A percentile compares a stretch with the other conserved stretches of the same genome.
Evolutionary conservation across 306 rosid species (phyloP).

Genomic region (Cicer cuneatum): DNA sequence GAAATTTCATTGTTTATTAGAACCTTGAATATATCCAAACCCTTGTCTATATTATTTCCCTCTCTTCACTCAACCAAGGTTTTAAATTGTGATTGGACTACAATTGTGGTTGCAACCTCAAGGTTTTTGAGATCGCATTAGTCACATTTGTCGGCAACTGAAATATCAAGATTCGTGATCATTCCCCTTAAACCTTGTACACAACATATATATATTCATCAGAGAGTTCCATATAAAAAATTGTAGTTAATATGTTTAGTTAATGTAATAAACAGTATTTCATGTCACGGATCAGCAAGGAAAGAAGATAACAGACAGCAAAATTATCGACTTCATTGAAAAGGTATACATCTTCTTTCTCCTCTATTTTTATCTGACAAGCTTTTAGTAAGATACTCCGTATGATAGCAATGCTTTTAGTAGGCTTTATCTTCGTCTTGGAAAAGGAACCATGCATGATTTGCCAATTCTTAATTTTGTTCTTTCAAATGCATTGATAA

Average conservation of each 20-base stretch:
- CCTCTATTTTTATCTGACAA: slow-evolving; percentile 4
- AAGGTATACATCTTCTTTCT: slow-evolving; percentile 63
- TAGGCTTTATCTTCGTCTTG: background rate
- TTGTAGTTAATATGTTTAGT: slow-evolving; percentile 42
- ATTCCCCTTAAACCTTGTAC: background rate
- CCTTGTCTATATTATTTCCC: background rate
- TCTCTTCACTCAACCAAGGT: background rate
- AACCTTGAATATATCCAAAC: background rate
- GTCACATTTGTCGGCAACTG: background rate
- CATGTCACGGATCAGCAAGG: slow-evolving; percentile 91
- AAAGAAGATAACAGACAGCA: slow-evolving; percentile 66
- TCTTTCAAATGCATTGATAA: background rate
- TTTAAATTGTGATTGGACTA: background rate
- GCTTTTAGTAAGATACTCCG: slow-evolving; percentile 6
- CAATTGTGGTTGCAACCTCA: background rate
- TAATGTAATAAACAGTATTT: slow-evolving; percentile 60
- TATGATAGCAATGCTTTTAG: slow-evolving; percentile 11
- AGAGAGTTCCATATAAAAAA: background rate
- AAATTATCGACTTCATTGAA: slow-evolving; percentile 71
- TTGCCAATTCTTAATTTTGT: slow-evolving; percentile 3
- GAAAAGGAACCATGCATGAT: slow-evolving; percentile 10
- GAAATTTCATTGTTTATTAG: background rate
- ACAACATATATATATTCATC: background rate
- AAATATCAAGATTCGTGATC: background rate
- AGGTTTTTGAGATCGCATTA: background rate